Conservation (phyloP, 768 basidiomycete genomes). For the Amanita rubescens region DNA sequence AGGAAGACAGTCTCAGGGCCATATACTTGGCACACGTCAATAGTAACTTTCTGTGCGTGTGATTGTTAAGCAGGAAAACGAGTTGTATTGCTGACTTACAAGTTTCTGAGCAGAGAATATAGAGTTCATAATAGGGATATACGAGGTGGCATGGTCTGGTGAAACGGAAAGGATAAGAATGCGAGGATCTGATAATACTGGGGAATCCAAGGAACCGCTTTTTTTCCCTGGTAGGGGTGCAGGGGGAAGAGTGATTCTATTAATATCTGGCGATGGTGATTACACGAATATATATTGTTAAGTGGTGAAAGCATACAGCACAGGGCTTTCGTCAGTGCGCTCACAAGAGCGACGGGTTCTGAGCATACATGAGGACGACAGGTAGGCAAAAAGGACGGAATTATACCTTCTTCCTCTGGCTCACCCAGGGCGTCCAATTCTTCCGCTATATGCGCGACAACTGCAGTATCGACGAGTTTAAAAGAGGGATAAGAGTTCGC, state of each 20-base stretch:
- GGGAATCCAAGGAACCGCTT: conserved; percentile 23
- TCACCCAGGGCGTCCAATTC: conserved; percentile 51
- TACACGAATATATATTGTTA: background rate
- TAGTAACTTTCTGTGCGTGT: conserved; percentile 76
- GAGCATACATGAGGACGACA: conserved; percentile 12
- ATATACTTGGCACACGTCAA: conserved; percentile 91
- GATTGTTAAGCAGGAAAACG: conserved; percentile 3
- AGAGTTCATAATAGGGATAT: conserved; percentile 98
- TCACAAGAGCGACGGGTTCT: conserved; percentile 70
- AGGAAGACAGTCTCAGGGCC: conserved; percentile 90
- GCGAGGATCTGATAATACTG: conserved; percentile 29
- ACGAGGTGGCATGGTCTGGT: conserved; percentile 81
- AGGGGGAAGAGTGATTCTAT: conserved; percentile 27
- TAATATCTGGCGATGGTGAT: conserved; percentile 27
- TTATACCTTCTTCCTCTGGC: conserved; percentile 44
- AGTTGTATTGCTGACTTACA: conserved; percentile 35
- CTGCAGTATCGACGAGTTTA: conserved; percentile 60
- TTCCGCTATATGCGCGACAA: conserved; percentile 52
- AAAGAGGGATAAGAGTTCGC: conserved; percentile 84
- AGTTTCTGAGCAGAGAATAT: conserved; percentile 99
- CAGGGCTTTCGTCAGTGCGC: conserved; percentile 85
- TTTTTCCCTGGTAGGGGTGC: conserved; percentile 20
- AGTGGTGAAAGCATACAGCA: conserved; percentile 53
- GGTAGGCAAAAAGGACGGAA: conserved; percentile 5
- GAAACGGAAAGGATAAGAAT: conserved; percentile 82